Conservation (phyloP, 176 grass and related monocot species). For the Coix lacrymajobi region DNA sequence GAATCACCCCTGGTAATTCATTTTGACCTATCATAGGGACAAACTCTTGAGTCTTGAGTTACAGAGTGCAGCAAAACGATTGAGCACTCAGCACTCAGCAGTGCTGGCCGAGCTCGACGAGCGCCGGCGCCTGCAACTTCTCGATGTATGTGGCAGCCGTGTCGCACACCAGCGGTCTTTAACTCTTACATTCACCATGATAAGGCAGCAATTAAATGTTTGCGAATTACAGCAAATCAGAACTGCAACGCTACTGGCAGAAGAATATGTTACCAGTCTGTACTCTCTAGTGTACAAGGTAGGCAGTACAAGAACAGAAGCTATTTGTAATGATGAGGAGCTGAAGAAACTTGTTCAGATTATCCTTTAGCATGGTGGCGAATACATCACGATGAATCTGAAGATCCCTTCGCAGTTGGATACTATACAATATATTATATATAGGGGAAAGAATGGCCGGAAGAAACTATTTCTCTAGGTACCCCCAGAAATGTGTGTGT, state of each 20-base stretch:
- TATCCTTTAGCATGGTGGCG: neutral
- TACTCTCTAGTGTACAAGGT: no score
- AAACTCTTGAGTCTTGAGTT: no score
- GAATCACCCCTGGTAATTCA: no score
- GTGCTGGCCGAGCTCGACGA: no score
- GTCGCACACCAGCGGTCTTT: neutral
- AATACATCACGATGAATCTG: conserved; percentile 30
- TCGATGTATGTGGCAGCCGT: neutral
- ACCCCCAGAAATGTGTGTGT: conserved; percentile 18
- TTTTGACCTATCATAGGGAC: no score
- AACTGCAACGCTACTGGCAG: no score
- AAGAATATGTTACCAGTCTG: no score
- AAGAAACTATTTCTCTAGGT: conserved; percentile 16
- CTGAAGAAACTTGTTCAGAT: neutral
- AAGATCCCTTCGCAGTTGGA: conserved; percentile 8
- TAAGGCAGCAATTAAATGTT: neutral
- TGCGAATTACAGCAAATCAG: neutral
- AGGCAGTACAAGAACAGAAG: neutral
- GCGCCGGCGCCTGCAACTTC: no score
- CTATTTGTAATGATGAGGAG: no score
- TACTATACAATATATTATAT: conserved; percentile 58
- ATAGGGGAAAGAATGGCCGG: conserved; percentile 32
- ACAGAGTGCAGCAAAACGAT: no score
- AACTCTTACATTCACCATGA: neutral
- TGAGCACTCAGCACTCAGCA: no score